Conservation (phyloP, 2,329 filamentous ascomycete genomes). For the Elsinoe arachidis region DNA sequence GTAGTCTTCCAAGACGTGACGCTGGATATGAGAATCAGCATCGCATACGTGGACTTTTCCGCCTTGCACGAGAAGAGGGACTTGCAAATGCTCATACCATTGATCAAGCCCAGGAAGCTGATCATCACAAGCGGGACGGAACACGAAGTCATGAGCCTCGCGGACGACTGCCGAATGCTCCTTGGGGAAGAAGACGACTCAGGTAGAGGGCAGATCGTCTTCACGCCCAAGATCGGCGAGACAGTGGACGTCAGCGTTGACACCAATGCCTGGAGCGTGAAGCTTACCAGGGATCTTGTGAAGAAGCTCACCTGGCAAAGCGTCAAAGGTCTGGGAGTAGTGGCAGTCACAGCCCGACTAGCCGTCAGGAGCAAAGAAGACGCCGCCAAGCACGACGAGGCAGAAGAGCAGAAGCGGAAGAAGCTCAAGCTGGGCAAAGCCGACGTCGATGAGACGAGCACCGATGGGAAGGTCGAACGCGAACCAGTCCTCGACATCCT, state of each 20-base stretch:
- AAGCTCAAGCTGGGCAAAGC: slow-evolving; percentile 44
- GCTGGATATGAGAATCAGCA: slow-evolving; percentile 61
- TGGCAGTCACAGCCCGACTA: slow-evolving; percentile 75
- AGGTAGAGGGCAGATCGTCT: slow-evolving; percentile 51
- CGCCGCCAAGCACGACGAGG: slow-evolving; percentile 31
- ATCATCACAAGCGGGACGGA: slow-evolving; percentile 78
- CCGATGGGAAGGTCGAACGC: slow-evolving; percentile 4
- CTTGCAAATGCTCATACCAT: slow-evolving; percentile 85
- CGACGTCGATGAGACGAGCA: slow-evolving; percentile 33
- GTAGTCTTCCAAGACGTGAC: slow-evolving; percentile 55
- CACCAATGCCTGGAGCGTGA: slow-evolving; percentile 94
- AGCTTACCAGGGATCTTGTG: slow-evolving; percentile 74
- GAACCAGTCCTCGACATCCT: slow-evolving; percentile 51
- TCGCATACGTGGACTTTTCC: slow-evolving; percentile 85
- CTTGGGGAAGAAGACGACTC: slow-evolving; percentile 41
- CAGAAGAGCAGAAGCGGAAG: slow-evolving; percentile 38
- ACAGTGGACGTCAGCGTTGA: slow-evolving; percentile 86
- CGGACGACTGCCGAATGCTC: slow-evolving; percentile 68
- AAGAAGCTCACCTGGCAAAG: slow-evolving; percentile 91
- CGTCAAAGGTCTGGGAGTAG: slow-evolving; percentile 79
- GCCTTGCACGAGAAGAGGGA: slow-evolving; percentile 90
- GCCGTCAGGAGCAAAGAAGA: slow-evolving; percentile 32
- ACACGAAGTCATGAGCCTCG: slow-evolving; percentile 69
- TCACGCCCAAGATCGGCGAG: slow-evolving; percentile 67
- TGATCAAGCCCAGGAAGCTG: slow-evolving; percentile 88